A percentile compares a stretch with the other conserved stretches of the same genome.
These are phyloP conservation scores for Malassezia slooffiae DNA, from an alignment of 1,284 basidiomycete genomes.

Conservation along the genomic window DNA sequence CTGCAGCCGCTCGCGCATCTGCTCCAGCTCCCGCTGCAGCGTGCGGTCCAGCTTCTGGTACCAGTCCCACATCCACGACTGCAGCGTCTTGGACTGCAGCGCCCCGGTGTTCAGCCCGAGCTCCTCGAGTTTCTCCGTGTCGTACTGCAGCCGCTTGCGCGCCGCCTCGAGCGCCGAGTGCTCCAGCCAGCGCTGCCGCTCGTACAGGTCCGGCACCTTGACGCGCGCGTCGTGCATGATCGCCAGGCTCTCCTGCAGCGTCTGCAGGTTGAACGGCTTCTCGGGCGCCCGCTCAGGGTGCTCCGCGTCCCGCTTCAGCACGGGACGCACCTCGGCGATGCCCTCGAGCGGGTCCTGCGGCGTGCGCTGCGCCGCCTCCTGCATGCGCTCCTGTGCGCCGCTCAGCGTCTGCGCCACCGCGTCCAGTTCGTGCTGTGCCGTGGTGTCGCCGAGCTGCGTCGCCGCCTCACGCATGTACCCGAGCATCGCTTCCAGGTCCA, in stretches of 20 bases:
- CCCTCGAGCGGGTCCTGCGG: constrained; percentile 8
- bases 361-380: neutral
- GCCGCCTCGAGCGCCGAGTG: constrained; percentile 40
- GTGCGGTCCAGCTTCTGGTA: constrained; percentile 29
- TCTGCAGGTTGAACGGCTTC: constrained; percentile 34
- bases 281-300: constrained; percentile 15
- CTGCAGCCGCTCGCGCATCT: constrained; percentile 12
- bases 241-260: constrained; percentile 34
- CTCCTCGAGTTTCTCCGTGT: constrained; percentile 28
- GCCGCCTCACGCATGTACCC: constrained; percentile 19
- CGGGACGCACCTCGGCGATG: constrained; percentile 28
- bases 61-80: constrained; percentile 46
- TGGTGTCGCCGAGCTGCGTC: constrained; percentile 22
- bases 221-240: constrained; percentile 30
- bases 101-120: constrained; percentile 27
- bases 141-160: constrained; percentile 32
- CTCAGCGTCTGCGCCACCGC: constrained; percentile 19
- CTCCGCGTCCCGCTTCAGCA: constrained; percentile 18
- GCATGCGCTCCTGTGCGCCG: constrained; percentile 9
- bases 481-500: constrained; percentile 25
- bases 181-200: constrained; percentile 44
- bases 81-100: constrained; percentile 31
- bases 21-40: constrained; percentile 23
- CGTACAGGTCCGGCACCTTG: constrained; percentile 30
- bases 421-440: constrained; percentile 25